Percentiles rank a stretch among this genome's conserved stretches.
Evolutionary conservation across 345 rosid genomes (phyloP).

Genomic region (Sonneratia alba): DNA sequence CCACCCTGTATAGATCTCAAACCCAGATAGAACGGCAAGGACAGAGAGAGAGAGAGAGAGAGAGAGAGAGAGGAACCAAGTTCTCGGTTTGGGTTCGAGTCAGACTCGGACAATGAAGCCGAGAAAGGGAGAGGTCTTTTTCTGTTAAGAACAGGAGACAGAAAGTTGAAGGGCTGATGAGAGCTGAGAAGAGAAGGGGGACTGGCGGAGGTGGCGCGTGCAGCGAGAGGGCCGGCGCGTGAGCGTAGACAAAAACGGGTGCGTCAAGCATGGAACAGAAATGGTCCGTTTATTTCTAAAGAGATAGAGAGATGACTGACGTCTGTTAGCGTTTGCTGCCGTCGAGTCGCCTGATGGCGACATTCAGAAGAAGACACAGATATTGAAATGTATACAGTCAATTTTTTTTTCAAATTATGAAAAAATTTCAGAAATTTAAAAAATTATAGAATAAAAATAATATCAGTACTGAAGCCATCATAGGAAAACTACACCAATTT

Average conservation of each 20-base stretch:
- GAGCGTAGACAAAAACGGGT: neutral
- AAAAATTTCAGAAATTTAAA: too few relatives aligned
- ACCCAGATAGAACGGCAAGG: neutral
- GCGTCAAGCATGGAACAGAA: neutral
- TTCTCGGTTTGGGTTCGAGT: too few relatives aligned
- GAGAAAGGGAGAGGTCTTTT: neutral
- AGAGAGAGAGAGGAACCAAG: neutral
- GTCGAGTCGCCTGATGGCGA: constrained; percentile 19
- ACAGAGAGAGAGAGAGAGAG: neutral
- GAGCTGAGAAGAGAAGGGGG: neutral
- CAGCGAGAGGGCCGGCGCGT: constrained; percentile 15
- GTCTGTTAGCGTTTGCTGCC: too few relatives aligned
- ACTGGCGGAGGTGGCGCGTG: neutral
- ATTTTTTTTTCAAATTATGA: too few relatives aligned
- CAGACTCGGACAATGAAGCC: neutral
- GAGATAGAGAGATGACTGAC: neutral
- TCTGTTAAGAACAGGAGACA: neutral
- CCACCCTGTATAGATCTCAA: neutral
- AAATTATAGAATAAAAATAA: too few relatives aligned
- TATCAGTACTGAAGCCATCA: too few relatives aligned
- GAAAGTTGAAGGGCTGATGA: neutral
- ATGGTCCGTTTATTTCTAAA: neutral
- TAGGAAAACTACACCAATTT: too few relatives aligned
- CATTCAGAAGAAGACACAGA: neutral
- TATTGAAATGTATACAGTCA: neutral